Conservation (phyloP, 768 basidiomycete genomes). For the Epithele typhae region DNA sequence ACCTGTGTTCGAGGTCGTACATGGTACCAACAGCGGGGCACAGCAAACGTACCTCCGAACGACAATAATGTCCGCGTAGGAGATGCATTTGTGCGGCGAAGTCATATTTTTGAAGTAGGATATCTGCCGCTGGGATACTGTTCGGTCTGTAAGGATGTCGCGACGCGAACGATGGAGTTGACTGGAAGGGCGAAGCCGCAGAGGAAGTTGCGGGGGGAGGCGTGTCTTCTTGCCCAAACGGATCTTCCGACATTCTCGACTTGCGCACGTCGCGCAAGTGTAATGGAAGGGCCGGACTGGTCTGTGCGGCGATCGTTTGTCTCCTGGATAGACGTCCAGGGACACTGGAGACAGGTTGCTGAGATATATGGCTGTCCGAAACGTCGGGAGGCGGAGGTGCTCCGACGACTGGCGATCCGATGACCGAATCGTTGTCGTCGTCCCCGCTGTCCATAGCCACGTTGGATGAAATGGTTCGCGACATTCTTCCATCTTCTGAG, state of each 20-base stretch:
- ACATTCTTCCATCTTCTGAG: conserved; percentile 35
- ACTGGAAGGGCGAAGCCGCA: conserved; percentile 52
- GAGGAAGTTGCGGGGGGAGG: conserved; percentile 27
- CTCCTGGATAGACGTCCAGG: conserved; percentile 21
- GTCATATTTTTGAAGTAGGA: conserved; percentile 67
- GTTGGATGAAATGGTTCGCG: conserved; percentile 22
- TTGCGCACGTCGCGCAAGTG: conserved; percentile 49
- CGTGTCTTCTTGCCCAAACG: conserved; percentile 62
- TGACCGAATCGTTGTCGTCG: conserved; percentile 38
- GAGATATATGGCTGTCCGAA: background rate
- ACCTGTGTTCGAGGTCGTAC: conserved; percentile 42
- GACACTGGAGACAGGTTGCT: background rate
- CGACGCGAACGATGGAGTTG: conserved; percentile 64
- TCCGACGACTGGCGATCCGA: conserved; percentile 29
- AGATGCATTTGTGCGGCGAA: conserved; percentile 62
- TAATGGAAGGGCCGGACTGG: conserved; percentile 67
- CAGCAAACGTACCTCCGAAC: conserved; percentile 61
- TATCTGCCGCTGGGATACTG: conserved; percentile 43
- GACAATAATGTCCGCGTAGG: conserved; percentile 81
- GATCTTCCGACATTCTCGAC: conserved; percentile 65
- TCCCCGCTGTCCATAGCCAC: conserved; percentile 23
- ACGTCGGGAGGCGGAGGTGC: conserved; percentile 24
- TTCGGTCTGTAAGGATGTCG: conserved; percentile 43
- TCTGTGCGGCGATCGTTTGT: conserved; percentile 62
- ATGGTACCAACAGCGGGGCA: conserved; percentile 1